Evolutionary conservation across 345 rosid genomes (phyloP), one percentile per base, ranked within the genome.

Genomic region (Populus davidiana): DNA sequence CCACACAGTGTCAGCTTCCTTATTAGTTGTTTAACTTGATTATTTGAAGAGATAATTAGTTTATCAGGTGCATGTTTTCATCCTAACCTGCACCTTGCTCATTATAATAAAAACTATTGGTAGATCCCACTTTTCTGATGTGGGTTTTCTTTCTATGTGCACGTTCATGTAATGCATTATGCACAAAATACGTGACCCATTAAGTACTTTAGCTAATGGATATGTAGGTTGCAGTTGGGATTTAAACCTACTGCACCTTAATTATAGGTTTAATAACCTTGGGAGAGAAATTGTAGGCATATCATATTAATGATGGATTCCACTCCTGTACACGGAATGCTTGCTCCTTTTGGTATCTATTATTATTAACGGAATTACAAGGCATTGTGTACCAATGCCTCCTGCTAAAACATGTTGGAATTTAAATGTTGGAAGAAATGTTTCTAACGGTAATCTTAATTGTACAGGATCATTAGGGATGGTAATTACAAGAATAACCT

Each of bases 41-140:
- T 69, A 17, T 69, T 66, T 7, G 27, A 56, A 17, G 5, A 50
- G 14, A 41, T 13, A 20, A 52, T 52, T 18, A 67, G 44, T 23
- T n/a, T 14, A 44, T 12, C 29, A 17, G 29, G 8, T 72, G 20
- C 66, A 52, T 54, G 29, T 6, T 71, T 10, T 54, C 2, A 56
- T 54, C 61, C 61, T 72, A n/a, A 71, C 35, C 29, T 52, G 74
- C 43, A 31, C 16, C 36, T 52, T 33, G 66, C 21, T 31, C 75
- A 52, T 72, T 54, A 33, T 72, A 10, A 18, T 70, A 47, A n/a
- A 29, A 44, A 41, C 6, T 14, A 25, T 50, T 31, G 63, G 74
- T 21, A 23, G 25, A 72, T 72, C 52, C 44, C 25, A 49, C 67
- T 72, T 72, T 8, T 36, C 8, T 29, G 75, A 44, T 72, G 75